Evolutionary conservation across 192 early-diverging fungal species (phyloP).

Genomic region (Oehlia diaphana): DNA sequence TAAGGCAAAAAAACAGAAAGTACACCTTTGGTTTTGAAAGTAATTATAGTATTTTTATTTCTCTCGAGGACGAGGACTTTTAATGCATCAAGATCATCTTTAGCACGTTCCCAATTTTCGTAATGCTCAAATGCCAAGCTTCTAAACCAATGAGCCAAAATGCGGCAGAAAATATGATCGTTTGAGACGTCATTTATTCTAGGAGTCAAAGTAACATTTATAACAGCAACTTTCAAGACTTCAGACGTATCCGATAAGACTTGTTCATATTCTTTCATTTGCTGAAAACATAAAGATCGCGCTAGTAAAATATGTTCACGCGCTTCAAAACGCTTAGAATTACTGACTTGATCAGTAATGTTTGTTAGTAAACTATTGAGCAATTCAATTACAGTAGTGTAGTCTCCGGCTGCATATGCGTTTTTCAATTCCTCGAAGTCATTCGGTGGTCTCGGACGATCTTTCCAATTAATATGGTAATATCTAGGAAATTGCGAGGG

Average conservation of each 20-base stretch:
- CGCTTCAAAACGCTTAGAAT: background rate
- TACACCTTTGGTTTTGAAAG: background rate
- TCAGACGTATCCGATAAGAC: background rate
- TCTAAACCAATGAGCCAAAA: conserved; percentile 22
- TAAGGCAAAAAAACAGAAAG: background rate
- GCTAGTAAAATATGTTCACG: conserved; percentile 3
- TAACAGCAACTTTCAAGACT: background rate
- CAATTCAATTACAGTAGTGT: conserved; percentile 17
- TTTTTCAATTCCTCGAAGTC: background rate
- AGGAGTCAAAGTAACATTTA: background rate
- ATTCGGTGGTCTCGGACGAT: background rate
- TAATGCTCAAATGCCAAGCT: conserved; percentile 23
- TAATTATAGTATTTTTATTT: background rate
- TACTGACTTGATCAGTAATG: background rate
- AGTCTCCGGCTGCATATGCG: conserved; percentile 20
- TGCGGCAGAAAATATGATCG: background rate
- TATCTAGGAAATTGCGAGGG: background rate
- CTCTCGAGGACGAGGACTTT: background rate
- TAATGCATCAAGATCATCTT: conserved; percentile 5
- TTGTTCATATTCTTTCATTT: background rate
- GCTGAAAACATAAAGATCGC: conserved; percentile 26
- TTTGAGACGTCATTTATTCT: background rate
- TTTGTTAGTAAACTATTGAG: background rate
- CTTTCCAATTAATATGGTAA: background rate
- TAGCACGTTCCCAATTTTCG: conserved; percentile 18